Conservation (phyloP, 1,284 basidiomycete genomes). For the Mycena citricolor region DNA sequence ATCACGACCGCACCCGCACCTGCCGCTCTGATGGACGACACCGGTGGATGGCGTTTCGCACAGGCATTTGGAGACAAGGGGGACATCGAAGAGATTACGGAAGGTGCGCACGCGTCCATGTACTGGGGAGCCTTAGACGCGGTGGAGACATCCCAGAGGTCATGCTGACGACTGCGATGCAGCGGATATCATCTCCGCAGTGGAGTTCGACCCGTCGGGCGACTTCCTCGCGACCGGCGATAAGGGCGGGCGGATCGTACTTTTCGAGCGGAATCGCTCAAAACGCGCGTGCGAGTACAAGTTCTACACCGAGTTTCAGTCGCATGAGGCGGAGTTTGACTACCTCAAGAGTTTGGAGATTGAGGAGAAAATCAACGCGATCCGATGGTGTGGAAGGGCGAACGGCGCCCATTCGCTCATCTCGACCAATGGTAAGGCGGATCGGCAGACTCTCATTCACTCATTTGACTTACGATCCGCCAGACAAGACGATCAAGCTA, state of each 20-base stretch:
- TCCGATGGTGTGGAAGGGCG: conserved; percentile 98
- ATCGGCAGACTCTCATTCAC: conserved; percentile 9
- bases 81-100: conserved; percentile 99
- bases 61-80: conserved; percentile 99
- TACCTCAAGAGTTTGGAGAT: conserved; percentile 99
- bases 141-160: conserved; percentile 1
- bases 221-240: conserved; percentile 99
- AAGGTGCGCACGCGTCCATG: conserved; percentile 62
- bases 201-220: conserved; percentile 99
- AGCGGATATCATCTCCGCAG: conserved; percentile 99
- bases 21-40: conserved; percentile 50
- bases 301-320: conserved; percentile 99
- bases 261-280: conserved; percentile 97
- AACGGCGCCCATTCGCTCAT: conserved; percentile 96
- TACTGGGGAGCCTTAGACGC: too few species aligned
- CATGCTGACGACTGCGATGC: conserved; percentile 23
- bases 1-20: too few species aligned
- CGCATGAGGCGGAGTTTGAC: conserved; percentile 99
- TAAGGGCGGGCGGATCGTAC: conserved; percentile 97
- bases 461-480: conserved; percentile 3
- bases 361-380: conserved; percentile 99
- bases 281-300: conserved; percentile 99
- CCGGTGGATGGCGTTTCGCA: conserved; percentile 96
- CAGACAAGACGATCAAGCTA: conserved; percentile 99
- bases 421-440: conserved; percentile 85